Conservation (phyloP, 1,284 basidiomycete genomes). For the Marasmius tenuissimus region DNA sequence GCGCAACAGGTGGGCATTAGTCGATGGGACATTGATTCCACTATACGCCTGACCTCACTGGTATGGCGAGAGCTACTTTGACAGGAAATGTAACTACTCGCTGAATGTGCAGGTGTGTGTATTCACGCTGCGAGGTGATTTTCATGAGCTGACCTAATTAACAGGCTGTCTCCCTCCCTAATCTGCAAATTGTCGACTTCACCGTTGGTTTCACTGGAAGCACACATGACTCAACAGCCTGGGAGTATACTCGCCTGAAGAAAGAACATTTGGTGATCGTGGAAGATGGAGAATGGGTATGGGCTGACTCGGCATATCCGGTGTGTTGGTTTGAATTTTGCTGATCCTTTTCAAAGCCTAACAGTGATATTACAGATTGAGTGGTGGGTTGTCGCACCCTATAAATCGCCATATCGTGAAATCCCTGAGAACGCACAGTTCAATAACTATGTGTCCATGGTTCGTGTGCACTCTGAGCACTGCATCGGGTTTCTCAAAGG, state of each 20-base stretch:
- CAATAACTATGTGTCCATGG: slow-evolving; percentile 11
- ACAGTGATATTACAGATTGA: slow-evolving; percentile 3
- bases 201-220: slow-evolving; percentile 4
- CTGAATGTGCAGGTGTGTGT: slow-evolving; percentile 32
- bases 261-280: slow-evolving; percentile 9
- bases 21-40: slow-evolving; percentile 24
- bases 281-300: slow-evolving; percentile 16
- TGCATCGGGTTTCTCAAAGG: slow-evolving; percentile 29
- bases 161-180: slow-evolving; percentile 6
- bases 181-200: slow-evolving; percentile 4
- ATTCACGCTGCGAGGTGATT: background rate
- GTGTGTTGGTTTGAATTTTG: background rate
- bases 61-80: slow-evolving; percentile 31
- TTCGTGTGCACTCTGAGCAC: slow-evolving; percentile 22
- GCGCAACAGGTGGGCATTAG: slow-evolving; percentile 22
- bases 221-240: slow-evolving; percentile 8
- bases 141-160: background rate
- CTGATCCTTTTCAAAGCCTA: too few species aligned
- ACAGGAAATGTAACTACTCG: slow-evolving; percentile 33
- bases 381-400: slow-evolving; percentile 12
- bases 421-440: slow-evolving; percentile 10
- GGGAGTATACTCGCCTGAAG: background rate
- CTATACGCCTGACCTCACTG: slow-evolving; percentile 23
- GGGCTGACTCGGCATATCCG: slow-evolving; percentile 23
- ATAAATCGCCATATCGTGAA: slow-evolving; percentile 7